Evolutionary conservation across 805 yeast species (phyloP).

Genomic region (Kodamaea leandrae): DNA sequence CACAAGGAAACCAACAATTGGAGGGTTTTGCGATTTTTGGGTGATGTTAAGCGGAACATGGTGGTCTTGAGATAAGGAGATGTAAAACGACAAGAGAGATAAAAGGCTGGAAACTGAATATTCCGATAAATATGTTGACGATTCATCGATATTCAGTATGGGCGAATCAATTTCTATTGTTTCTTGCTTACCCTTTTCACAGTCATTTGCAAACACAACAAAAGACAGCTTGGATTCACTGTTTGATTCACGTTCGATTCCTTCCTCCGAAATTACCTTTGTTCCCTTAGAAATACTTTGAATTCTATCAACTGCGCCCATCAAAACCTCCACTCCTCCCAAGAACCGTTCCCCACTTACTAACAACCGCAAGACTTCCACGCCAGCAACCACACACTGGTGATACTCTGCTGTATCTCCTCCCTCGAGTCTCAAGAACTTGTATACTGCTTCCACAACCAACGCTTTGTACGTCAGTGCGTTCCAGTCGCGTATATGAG

Average conservation of each 20-base stretch:
- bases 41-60: neutral
- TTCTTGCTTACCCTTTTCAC: too few species aligned
- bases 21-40: slow-evolving; percentile 19
- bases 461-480: slow-evolving; percentile 63
- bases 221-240: too few species aligned
- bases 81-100: neutral
- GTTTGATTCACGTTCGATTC: too few species aligned
- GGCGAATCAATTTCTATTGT: too few species aligned
- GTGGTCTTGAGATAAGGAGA: neutral
- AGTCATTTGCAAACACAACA: too few species aligned
- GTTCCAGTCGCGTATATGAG: slow-evolving; percentile 45
- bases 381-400: neutral
- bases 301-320: neutral
- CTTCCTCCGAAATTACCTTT: too few species aligned
- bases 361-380: neutral
- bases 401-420: slow-evolving; percentile 1
- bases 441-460: slow-evolving; percentile 43
- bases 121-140: too few species aligned
- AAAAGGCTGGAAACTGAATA: neutral
- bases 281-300: too few species aligned
- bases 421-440: slow-evolving; percentile 39
- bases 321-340: neutral
- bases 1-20: slow-evolving; percentile 44
- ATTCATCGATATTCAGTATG: too few species aligned
- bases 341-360: neutral